Conservation (phyloP, 2,329 filamentous ascomycete genomes). For the Neoarthrinium moseri region DNA sequence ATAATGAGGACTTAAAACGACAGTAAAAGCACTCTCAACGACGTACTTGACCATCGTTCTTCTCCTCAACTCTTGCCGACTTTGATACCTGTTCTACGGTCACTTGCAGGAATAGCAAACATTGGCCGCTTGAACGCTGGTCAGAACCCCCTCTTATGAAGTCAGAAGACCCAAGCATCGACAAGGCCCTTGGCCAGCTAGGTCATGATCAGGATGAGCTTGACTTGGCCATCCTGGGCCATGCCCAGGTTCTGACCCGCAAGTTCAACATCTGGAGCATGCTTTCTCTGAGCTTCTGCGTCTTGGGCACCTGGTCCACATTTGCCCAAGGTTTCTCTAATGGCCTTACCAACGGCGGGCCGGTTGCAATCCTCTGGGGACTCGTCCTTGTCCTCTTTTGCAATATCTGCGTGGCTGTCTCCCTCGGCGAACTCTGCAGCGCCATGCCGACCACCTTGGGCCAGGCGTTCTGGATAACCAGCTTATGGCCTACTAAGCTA, state of each 20-base stretch:
- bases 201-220: constrained; percentile 26
- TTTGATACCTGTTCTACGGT: too few relatives aligned
- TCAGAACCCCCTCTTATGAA: constrained; percentile 13
- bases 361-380: constrained; percentile 55
- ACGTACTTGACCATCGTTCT: too few relatives aligned
- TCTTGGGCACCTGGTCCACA: constrained; percentile 58
- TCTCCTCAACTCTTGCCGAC: too few relatives aligned
- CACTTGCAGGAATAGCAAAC: too few relatives aligned
- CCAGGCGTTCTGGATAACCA: constrained; percentile 57
- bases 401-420: constrained; percentile 53
- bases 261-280: constrained; percentile 57
- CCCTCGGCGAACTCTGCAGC: constrained; percentile 54
- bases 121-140: too few relatives aligned
- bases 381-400: constrained; percentile 50
- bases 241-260: constrained; percentile 36
- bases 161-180: neutral
- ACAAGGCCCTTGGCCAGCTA: neutral
- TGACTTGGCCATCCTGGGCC: constrained; percentile 40
- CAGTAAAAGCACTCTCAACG: too few relatives aligned
- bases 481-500: constrained; percentile 33
- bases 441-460: constrained; percentile 60
- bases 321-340: constrained; percentile 52
- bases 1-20: too few relatives aligned
- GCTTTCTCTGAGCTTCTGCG: constrained; percentile 55
- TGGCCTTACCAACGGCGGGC: constrained; percentile 53